Conservation (phyloP, 805 yeast genomes). For the Myxozyma nipponensis region DNA sequence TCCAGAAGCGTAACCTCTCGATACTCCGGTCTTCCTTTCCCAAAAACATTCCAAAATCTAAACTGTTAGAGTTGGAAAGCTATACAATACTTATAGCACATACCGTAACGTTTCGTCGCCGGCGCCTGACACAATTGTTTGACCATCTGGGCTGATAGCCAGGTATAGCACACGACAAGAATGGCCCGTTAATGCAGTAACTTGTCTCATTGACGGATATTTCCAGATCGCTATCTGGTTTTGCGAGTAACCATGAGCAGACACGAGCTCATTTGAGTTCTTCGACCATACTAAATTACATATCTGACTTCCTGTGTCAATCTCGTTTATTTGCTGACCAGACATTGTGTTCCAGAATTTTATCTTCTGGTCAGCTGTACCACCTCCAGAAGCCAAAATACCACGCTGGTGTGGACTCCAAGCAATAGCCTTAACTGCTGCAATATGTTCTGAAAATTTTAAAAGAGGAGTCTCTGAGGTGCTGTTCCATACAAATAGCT, state of each 20-base stretch:
- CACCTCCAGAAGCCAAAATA: constrained; percentile 91
- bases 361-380: constrained; percentile 86
- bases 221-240: constrained; percentile 94
- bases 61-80: not conserved
- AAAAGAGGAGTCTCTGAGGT: constrained; percentile 60
- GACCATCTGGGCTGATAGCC: constrained; percentile 92
- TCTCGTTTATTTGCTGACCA: constrained; percentile 67
- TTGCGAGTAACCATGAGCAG: constrained; percentile 90
- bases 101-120: constrained; percentile 89
- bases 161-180: constrained; percentile 86
- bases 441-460: constrained; percentile 76
- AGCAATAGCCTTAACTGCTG: constrained; percentile 94
- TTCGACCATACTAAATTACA: constrained; percentile 92
- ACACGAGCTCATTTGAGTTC: constrained; percentile 85
- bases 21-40: constrained; percentile 25
- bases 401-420: constrained; percentile 99
- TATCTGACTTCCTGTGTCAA: constrained; percentile 95
- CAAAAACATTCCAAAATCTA: constrained; percentile 87
- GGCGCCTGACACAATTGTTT: constrained; percentile 95
- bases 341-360: constrained; percentile 89
- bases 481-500: constrained; percentile 84
- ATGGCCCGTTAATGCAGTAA: constrained; percentile 91
- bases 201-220: constrained; percentile 85
- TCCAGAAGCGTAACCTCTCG: constrained; percentile 22
- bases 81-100: not conserved